phyloP scores from a whole-genome alignment of 140 eudicot species.

The Senecio squalidus region DNA sequence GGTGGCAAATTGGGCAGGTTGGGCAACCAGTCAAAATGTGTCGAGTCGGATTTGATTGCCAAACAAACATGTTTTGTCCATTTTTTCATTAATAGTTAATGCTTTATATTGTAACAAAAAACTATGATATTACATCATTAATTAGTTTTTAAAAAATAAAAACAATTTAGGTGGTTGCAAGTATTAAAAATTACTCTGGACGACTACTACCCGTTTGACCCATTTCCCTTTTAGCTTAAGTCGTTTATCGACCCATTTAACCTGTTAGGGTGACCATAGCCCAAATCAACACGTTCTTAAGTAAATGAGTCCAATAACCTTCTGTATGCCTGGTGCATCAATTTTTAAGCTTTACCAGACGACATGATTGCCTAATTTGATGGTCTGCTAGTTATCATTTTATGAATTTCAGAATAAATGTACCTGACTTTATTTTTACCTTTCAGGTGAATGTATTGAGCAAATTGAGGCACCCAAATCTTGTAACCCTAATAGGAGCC shows the following conservation, averaged over 20 bases:
- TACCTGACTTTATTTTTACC: slow-evolving; percentile 4
- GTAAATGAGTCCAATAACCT: too few relatives aligned
- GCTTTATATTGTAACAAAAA: neutral
- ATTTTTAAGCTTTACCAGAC: neutral
- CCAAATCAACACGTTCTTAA: too few relatives aligned
- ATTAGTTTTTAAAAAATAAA: neutral
- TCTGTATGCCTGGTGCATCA: too few relatives aligned
- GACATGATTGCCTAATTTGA: neutral
- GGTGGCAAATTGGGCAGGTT: neutral
- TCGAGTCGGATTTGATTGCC: neutral
- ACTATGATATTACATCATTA: neutral
- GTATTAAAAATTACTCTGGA: neutral
- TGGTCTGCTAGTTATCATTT: neutral
- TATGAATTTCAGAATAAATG: neutral
- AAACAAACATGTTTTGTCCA: too few relatives aligned
- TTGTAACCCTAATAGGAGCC: slow-evolving; percentile 77
- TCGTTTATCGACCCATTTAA: too few relatives aligned
- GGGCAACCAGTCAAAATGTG: neutral
- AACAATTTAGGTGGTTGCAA: neutral
- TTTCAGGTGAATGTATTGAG: slow-evolving; percentile 78
- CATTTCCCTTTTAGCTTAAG: too few relatives aligned
- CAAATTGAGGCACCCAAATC: slow-evolving; percentile 85
- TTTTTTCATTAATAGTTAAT: neutral
- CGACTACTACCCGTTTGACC: too few relatives aligned
- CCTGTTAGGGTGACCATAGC: too few relatives aligned